Percentiles rank a stretch among this genome's conserved stretches.
phyloP scores from a whole-genome alignment of 495 filamentous ascomycete species.

The Poronia punctata region DNA sequence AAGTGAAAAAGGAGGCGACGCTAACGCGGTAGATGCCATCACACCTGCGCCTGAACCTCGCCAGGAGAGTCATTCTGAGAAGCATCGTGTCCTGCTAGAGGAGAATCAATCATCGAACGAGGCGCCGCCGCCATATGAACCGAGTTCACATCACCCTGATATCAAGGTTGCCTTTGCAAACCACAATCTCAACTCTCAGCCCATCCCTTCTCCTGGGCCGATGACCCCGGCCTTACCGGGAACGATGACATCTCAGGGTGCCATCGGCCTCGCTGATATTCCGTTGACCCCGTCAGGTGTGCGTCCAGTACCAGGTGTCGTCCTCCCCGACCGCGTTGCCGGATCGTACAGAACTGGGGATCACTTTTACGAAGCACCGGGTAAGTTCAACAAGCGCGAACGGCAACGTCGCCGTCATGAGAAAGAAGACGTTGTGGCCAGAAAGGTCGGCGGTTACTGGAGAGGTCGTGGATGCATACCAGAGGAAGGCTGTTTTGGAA shows the following conservation, averaged over 20 bases:
- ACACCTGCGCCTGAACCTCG: slow-evolving; percentile 5
- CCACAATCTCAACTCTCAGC: slow-evolving; percentile 26
- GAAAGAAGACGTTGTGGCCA: slow-evolving; percentile 53
- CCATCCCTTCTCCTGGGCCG: slow-evolving; percentile 39
- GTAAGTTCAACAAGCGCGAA: slow-evolving; percentile 32
- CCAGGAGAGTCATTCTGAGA: slow-evolving; percentile 27
- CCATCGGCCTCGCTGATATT: slow-evolving; percentile 32
- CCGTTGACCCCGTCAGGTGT: slow-evolving; percentile 28
- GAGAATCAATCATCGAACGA: slow-evolving; percentile 23
- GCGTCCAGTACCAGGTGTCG: slow-evolving; percentile 12
- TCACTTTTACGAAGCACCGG: slow-evolving; percentile 27
- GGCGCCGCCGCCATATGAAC: slow-evolving; percentile 39
- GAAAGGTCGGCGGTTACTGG: slow-evolving; percentile 52
- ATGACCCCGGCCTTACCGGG: slow-evolving; percentile 33
- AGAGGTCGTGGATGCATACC: slow-evolving; percentile 53
- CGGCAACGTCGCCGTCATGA: slow-evolving; percentile 51
- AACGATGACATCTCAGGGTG: slow-evolving; percentile 43
- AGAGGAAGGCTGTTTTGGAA: slow-evolving; percentile 53
- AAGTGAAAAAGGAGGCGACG: slow-evolving; percentile 12
- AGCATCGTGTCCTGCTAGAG: slow-evolving; percentile 28
- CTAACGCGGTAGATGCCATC: neutral
- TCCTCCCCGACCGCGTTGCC: slow-evolving; percentile 28
- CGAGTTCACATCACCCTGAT: slow-evolving; percentile 26
- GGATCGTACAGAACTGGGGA: slow-evolving; percentile 31
- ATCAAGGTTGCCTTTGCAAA: slow-evolving; percentile 34